Percentiles rank a stretch among this genome's conserved stretches.
phyloP scores from a whole-genome alignment of 495 filamentous ascomycete genomes.

The Xylaria bambusicola region DNA sequence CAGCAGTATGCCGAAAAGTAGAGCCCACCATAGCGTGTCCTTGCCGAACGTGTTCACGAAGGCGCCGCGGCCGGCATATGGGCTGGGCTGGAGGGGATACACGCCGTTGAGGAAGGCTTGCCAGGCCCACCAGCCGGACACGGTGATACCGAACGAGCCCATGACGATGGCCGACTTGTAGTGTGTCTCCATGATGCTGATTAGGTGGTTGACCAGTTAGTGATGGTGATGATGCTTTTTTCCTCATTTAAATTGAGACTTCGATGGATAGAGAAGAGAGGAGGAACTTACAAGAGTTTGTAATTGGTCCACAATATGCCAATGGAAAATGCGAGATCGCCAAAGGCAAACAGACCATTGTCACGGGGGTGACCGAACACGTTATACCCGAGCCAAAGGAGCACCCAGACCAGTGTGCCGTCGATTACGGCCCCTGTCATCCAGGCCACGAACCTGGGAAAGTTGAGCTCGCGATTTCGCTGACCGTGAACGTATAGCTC shows the following conservation, averaged over 20 bases:
- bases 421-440: conserved; percentile 75
- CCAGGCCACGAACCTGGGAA: conserved; percentile 74
- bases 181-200: conserved; percentile 71
- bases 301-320: conserved; percentile 70
- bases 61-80: conserved; percentile 68
- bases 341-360: conserved; percentile 70
- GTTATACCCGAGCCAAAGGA: conserved; percentile 67
- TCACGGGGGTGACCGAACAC: conserved; percentile 42
- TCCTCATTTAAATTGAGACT: too few species aligned
- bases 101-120: conserved; percentile 68
- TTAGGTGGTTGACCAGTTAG: too few species aligned
- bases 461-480: conserved; percentile 73
- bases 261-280: background rate
- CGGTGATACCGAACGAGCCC: conserved; percentile 60
- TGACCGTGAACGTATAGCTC: conserved; percentile 87
- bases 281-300: conserved; percentile 66
- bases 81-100: conserved; percentile 63
- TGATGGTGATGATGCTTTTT: too few species aligned
- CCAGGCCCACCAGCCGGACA: conserved; percentile 62
- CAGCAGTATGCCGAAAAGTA: conserved; percentile 52
- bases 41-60: conserved; percentile 67
- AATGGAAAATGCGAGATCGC: conserved; percentile 70
- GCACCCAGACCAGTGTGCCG: conserved; percentile 73
- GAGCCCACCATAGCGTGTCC: conserved; percentile 76
- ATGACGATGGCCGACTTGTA: conserved; percentile 71